Evolutionary conservation across 176 grass and related monocot species (phyloP), one percentile per base, ranked within the genome.

Genomic region (Eleusine coracana): DNA sequence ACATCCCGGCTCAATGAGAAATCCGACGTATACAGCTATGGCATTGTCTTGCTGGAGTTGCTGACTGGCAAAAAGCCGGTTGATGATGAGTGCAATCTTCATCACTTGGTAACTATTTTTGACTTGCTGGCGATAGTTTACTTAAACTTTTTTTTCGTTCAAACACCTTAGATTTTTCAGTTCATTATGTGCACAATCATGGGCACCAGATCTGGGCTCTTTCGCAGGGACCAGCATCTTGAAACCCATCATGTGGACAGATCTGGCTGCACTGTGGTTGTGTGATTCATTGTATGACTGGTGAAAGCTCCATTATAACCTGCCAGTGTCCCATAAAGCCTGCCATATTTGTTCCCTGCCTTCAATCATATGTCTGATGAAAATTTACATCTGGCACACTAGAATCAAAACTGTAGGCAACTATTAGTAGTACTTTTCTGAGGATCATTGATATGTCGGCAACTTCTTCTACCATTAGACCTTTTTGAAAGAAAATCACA

Each of bases 1-100:
- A 97, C 92, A 10, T 94, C 92, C 37, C 86, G 95, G 20, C 84
- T 97, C 50, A 97, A 94, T 2, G 95, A 97, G 82, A 97, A 97
- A 77, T 94, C 88, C 0, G 95, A 97, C 72, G 90, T 97, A 41
- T 97, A 97, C 76, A 97, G 92, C 80, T 97, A 94, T 3, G 95
- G 95, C 23, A 81, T 94, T 3, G 90, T 97, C 71, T 73, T 98
- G 66, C 76, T 98, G 2, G 96, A 98, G 87, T 60, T 98, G 75
- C 85, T 98, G n/a, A 98, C 96, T 8, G 96, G 96, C 27, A 93
- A 90, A 66, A 98, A 85, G 29, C 83, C 96, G 2, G 96, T 98
- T 2, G 92, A 98, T 36, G 91, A 95, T 16, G 92, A 98, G 69
- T 98, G 88, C 68, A 98, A 98, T 84, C 88, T 98, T 14, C 96